Conservation (phyloP, 2,329 filamentous ascomycete species). For the Lecanoromycetidae sp. region DNA sequence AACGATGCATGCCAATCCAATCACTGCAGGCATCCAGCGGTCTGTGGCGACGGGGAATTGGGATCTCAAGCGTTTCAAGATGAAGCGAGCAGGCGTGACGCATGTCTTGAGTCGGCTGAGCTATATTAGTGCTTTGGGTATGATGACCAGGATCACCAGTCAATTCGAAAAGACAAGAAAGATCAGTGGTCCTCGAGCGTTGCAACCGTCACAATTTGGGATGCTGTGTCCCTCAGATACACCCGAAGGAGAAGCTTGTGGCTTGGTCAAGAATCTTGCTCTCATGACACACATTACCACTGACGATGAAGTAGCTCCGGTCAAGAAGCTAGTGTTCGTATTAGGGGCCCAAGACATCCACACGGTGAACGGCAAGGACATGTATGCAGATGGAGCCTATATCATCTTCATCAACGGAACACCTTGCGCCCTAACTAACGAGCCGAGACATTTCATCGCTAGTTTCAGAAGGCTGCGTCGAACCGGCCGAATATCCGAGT, state of each 20-base stretch:
- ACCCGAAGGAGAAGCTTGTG: constrained; percentile 95
- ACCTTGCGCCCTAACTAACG: constrained; percentile 72
- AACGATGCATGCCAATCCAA: constrained; percentile 70
- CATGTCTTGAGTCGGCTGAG: constrained; percentile 91
- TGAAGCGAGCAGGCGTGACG: constrained; percentile 94
- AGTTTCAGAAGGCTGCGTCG: constrained; percentile 78
- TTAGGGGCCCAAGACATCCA: constrained; percentile 75
- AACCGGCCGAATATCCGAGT: constrained; percentile 85
- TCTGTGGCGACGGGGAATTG: constrained; percentile 97
- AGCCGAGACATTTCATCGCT: constrained; percentile 74
- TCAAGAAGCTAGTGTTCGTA: constrained; percentile 73
- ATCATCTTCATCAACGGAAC: constrained; percentile 94
- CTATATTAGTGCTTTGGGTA: constrained; percentile 91
- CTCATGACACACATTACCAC: constrained; percentile 99
- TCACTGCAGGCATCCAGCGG: constrained; percentile 85
- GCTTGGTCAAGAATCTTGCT: constrained; percentile 93
- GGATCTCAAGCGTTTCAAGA: constrained; percentile 95
- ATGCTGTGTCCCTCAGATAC: constrained; percentile 98
- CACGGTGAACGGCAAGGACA: constrained; percentile 68
- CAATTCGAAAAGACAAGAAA: constrained; percentile 99
- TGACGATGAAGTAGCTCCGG: constrained; percentile 82
- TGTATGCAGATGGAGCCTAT: constrained; percentile 73
- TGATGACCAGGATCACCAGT: constrained; percentile 98
- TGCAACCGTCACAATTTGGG: constrained; percentile 95
- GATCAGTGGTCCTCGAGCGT: constrained; percentile 84